phyloP scores from a whole-genome alignment of 129 eudicot species.

The Solidago caesia region DNA sequence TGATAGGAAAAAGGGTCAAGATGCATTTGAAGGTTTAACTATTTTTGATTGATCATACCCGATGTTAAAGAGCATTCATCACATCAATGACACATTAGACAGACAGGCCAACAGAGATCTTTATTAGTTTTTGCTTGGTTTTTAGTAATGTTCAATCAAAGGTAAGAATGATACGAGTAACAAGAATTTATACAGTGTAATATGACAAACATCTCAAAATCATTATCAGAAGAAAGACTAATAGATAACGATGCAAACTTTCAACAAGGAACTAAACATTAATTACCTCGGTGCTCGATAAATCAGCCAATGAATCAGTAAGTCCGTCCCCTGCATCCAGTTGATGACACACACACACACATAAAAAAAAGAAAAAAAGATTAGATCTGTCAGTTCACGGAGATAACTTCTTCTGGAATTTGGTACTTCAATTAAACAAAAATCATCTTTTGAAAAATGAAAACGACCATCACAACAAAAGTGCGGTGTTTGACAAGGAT shows the following conservation, averaged over 20 bases:
- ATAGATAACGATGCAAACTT: not conserved
- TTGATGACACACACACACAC: not conserved
- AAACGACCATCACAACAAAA: not conserved
- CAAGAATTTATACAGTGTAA: not conserved
- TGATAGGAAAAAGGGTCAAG: too few relatives aligned
- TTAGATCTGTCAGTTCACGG: constrained; percentile 2
- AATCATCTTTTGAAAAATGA: not conserved
- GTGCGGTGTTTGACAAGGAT: constrained; percentile 5
- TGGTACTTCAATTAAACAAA: not conserved
- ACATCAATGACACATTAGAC: too few relatives aligned
- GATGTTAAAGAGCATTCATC: too few relatives aligned
- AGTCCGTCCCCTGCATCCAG: constrained; percentile 83
- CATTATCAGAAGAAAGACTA: not conserved
- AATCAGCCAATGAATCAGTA: constrained; percentile 62
- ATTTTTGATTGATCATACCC: not conserved
- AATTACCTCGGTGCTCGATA: constrained; percentile 77
- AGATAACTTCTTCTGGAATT: constrained; percentile 7
- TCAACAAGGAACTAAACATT: not conserved
- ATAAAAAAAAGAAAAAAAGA: not conserved
- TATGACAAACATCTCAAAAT: constrained; percentile 5
- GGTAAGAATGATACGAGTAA: too few relatives aligned
- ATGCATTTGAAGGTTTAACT: not conserved
- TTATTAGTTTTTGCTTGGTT: too few relatives aligned
- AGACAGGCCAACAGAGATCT: not conserved
- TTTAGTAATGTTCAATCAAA: too few relatives aligned